A percentile compares a stretch with the other conserved stretches of the same genome.
Conservation (phyloP, 257 asterid genomes). For the Phtheirospermum japonicum region DNA sequence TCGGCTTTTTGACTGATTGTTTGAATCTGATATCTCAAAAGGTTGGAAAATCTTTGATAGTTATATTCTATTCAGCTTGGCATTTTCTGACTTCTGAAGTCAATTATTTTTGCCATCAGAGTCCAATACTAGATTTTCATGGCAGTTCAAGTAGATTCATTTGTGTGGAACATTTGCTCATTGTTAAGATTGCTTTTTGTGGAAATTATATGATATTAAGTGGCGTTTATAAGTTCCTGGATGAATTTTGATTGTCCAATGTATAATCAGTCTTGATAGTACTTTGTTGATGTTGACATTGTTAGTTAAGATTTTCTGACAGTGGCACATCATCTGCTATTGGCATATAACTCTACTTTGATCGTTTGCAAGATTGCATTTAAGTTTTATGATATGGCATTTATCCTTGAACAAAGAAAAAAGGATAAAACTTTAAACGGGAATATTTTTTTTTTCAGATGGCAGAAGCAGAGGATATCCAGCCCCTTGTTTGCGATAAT, state of each 20-base stretch:
- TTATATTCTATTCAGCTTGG: too few relatives aligned
- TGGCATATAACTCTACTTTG: not conserved
- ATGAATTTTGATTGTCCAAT: not conserved
- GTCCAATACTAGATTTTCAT: too few relatives aligned
- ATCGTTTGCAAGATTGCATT: conserved; percentile 4
- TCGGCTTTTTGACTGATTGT: too few relatives aligned
- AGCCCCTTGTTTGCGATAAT: conserved; percentile 64
- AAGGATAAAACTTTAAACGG: not conserved
- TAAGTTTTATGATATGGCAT: not conserved
- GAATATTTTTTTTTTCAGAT: conserved; percentile 25
- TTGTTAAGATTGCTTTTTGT: too few relatives aligned
- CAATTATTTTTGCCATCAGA: too few relatives aligned
- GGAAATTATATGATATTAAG: not conserved
- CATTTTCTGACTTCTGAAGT: too few relatives aligned
- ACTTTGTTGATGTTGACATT: conserved; percentile 11
- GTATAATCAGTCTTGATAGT: not conserved
- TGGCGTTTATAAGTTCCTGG: not conserved
- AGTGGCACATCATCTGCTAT: not conserved
- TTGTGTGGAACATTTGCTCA: too few relatives aligned
- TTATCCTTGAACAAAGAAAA: not conserved
- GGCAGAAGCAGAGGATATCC: conserved; percentile 64
- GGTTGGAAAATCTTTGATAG: too few relatives aligned
- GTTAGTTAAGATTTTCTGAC: not conserved
- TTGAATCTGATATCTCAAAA: too few relatives aligned
- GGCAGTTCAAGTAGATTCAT: not conserved